Conservation (phyloP, 2,329 filamentous ascomycete species). For the Scedosporium apiospermum region DNA sequence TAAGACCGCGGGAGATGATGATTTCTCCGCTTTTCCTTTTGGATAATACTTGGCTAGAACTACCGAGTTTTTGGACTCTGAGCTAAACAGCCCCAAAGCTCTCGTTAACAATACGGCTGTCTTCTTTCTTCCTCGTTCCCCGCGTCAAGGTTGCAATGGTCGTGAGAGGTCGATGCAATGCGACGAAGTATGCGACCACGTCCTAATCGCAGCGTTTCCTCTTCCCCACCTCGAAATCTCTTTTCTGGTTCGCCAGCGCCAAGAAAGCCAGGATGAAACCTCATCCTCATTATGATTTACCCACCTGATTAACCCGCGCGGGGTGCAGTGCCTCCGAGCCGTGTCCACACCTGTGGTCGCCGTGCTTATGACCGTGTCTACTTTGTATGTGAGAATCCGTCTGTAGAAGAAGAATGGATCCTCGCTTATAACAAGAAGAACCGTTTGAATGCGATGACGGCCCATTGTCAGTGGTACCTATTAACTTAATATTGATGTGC, state of each 20-base stretch:
- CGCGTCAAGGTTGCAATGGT: too few relatives aligned
- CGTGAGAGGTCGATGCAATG: too few relatives aligned
- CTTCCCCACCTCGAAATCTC: neutral
- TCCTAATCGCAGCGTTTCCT: neutral
- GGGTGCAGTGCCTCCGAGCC: conserved; percentile 1
- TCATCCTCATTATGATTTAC: neutral
- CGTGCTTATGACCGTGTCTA: neutral
- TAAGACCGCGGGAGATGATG: too few relatives aligned
- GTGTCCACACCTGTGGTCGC: neutral
- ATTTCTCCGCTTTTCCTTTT: too few relatives aligned
- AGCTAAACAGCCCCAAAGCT: too few relatives aligned
- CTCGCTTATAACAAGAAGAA: neutral
- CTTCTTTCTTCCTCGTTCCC: too few relatives aligned
- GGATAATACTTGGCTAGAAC: too few relatives aligned
- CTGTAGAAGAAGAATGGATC: neutral
- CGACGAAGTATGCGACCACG: too few relatives aligned
- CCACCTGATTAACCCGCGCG: conserved; percentile 1
- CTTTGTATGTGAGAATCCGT: neutral
- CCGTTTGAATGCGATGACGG: neutral
- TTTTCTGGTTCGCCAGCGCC: neutral
- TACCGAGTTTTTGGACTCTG: too few relatives aligned
- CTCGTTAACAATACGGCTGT: too few relatives aligned
- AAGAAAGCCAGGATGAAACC: neutral
- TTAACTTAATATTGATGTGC: neutral
- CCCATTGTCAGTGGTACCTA: neutral